Evolutionary conservation across 1,284 basidiomycete genomes (phyloP), one percentile per base, ranked within the genome.

Genomic region (Puccinia coronata): DNA sequence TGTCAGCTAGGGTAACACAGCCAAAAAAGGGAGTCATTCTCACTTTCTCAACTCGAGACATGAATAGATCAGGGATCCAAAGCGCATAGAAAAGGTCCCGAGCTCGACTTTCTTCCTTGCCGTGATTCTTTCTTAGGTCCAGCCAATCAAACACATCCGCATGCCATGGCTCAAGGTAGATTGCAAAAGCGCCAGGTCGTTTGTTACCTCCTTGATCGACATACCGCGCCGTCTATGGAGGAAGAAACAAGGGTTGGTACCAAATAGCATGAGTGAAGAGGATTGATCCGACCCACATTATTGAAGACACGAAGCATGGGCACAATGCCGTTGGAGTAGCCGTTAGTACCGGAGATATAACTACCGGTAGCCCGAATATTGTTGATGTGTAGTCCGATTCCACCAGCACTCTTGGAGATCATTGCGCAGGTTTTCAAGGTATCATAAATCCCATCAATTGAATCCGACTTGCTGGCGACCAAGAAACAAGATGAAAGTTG

Each of bases 151-250:
- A 98, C 84, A 99, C 88, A 87, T 99, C 97, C 49, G 94, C 91
- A 87, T 99, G 96, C 96, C 96, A 98, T 12, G 96, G 96, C 88
- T 98, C 96, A 83, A 98, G 89, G 88, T 98, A 98, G 87, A 98
- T 95, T 74, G 97, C 94, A 85, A 99, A 98, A 1, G 97, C 97
- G 83, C 97, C 97, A 1, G 97, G 97, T 63, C 97, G 93, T 89
- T 99, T 99, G 90, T 99, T 99, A 72, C 97, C 97, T 83, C 97
- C 96, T 87, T 99, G 97, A 87, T 99, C 97, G 83, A 99, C 97
- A 86, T 99, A 99, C 76, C 97, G 94, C 43, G 97, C 97, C 8
- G 97, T 99, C 18, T 80, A 34, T 23, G 34, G 16, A 18, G 47
- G 34, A 70, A 55, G 20, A 23, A 65, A 36, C 9, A 76, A 51